phyloP scores from a whole-genome alignment of 306 rosid genomes.

The Quercus rubra region DNA sequence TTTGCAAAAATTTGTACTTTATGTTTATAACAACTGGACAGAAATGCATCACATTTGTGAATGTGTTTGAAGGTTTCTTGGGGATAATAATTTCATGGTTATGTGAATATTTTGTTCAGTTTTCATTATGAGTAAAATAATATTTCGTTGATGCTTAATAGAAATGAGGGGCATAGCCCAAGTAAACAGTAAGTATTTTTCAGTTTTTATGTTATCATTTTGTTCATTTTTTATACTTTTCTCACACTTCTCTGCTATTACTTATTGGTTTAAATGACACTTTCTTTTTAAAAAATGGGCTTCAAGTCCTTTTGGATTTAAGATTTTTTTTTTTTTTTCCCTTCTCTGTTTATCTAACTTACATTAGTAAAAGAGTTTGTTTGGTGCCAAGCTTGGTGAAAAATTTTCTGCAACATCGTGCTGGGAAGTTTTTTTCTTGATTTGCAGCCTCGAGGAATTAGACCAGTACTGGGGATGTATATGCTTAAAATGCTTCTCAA shows the following conservation, averaged over 20 bases:
- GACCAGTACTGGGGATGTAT: not conserved
- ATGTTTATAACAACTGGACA: not conserved
- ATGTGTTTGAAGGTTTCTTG: not conserved
- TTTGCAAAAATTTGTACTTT: too few relatives aligned
- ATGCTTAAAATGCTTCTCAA: constrained; percentile 3
- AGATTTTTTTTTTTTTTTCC: not conserved
- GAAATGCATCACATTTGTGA: not conserved
- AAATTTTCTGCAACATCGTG: not conserved
- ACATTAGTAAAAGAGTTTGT: not conserved
- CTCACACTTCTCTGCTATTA: not conserved
- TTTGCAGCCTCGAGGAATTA: not conserved
- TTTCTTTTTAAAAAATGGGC: not conserved
- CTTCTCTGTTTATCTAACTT: not conserved
- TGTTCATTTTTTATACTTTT: not conserved
- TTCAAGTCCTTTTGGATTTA: not conserved
- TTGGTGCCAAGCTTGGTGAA: not conserved
- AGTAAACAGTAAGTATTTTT: too few relatives aligned
- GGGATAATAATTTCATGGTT: not conserved
- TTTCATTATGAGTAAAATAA: not conserved
- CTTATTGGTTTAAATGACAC: not conserved
- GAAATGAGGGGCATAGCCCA: too few relatives aligned
- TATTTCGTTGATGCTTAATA: too few relatives aligned
- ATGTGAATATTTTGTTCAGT: not conserved
- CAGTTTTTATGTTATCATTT: not conserved
- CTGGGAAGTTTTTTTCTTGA: not conserved